Conservation (phyloP, 2,329 filamentous ascomycete genomes). For the Leptosphaerulina australis region DNA sequence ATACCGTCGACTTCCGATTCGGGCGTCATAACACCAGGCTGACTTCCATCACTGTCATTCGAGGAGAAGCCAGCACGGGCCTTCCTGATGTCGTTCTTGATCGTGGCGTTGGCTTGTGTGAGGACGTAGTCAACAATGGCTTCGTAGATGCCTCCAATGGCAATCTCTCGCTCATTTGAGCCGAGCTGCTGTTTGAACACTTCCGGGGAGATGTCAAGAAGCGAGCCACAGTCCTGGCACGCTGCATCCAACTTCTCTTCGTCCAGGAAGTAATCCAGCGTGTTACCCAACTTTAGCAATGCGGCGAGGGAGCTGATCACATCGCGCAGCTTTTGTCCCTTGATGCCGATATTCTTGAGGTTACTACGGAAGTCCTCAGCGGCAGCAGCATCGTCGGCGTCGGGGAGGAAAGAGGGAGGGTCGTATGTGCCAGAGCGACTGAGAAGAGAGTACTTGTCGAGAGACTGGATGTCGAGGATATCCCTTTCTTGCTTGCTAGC, state of each 20-base stretch:
- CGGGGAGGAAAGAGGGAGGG: slow-evolving; percentile 86
- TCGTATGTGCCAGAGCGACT: slow-evolving; percentile 83
- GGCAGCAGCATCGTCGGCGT: slow-evolving; percentile 87
- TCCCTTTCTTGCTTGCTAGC: slow-evolving; percentile 89
- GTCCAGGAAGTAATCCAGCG: slow-evolving; percentile 82
- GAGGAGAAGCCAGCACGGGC: slow-evolving; percentile 71
- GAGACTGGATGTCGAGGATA: slow-evolving; percentile 78
- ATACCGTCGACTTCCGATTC: slow-evolving; percentile 73
- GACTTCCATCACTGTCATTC: slow-evolving; percentile 61
- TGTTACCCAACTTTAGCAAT: slow-evolving; percentile 89
- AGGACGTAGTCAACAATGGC: slow-evolving; percentile 95
- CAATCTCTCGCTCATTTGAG: slow-evolving; percentile 79
- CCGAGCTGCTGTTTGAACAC: slow-evolving; percentile 77
- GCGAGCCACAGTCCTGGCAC: slow-evolving; percentile 85
- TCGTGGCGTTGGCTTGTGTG: slow-evolving; percentile 82
- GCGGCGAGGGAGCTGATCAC: slow-evolving; percentile 86
- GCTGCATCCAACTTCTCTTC: slow-evolving; percentile 82
- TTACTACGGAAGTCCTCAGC: slow-evolving; percentile 91
- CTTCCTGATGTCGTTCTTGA: slow-evolving; percentile 73
- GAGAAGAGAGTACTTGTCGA: slow-evolving; percentile 78
- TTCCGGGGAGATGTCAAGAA: slow-evolving; percentile 87
- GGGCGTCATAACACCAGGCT: slow-evolving; percentile 66
- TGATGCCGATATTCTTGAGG: slow-evolving; percentile 91
- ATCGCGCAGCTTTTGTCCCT: slow-evolving; percentile 79
- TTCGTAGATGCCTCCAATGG: slow-evolving; percentile 90